Evolutionary conservation across 305 asterid genomes (phyloP).

Genomic region (Striga hermonthica): DNA sequence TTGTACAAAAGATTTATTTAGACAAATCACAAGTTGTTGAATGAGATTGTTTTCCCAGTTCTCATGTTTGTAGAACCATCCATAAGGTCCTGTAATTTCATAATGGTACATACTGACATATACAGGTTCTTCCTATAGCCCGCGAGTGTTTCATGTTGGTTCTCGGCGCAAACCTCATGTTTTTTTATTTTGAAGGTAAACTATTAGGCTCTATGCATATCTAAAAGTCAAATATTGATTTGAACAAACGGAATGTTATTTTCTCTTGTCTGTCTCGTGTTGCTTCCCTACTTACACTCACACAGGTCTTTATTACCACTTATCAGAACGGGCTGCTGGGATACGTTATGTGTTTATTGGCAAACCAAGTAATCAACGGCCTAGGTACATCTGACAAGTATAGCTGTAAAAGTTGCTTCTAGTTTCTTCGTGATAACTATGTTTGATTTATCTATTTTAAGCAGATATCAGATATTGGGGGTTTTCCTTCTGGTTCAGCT

Average conservation of each 20-base stretch:
- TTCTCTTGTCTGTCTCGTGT: conserved; percentile 28
- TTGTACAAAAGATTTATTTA: conserved; percentile 12
- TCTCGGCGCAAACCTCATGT: conserved; percentile 91
- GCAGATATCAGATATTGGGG: conserved; percentile 97
- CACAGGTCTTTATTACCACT: conserved; percentile 85
- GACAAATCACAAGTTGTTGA: conserved; percentile 22
- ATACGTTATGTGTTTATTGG: conserved; percentile 90
- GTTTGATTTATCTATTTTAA: conserved; percentile 1
- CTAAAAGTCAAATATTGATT: conserved; percentile 19
- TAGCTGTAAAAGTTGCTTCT: too few relatives aligned
- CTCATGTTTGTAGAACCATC: not conserved
- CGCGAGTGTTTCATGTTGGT: conserved; percentile 75
- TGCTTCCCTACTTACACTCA: conserved; percentile 28
- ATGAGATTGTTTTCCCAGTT: conserved; percentile 25
- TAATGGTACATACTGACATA: not conserved
- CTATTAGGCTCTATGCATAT: conserved; percentile 21
- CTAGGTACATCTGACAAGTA: conserved; percentile 50
- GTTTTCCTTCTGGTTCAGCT: conserved; percentile 91
- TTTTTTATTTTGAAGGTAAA: conserved; percentile 96
- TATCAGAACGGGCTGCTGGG: conserved; percentile 90
- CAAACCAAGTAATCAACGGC: conserved; percentile 84
- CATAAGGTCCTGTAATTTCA: not conserved
- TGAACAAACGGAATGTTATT: conserved; percentile 12
- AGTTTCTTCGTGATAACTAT: too few relatives aligned
- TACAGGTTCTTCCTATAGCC: conserved; percentile 74